Evolutionary conservation across 768 basidiomycete species (phyloP).

Genomic region (Asterophora lycoperdoides): DNA sequence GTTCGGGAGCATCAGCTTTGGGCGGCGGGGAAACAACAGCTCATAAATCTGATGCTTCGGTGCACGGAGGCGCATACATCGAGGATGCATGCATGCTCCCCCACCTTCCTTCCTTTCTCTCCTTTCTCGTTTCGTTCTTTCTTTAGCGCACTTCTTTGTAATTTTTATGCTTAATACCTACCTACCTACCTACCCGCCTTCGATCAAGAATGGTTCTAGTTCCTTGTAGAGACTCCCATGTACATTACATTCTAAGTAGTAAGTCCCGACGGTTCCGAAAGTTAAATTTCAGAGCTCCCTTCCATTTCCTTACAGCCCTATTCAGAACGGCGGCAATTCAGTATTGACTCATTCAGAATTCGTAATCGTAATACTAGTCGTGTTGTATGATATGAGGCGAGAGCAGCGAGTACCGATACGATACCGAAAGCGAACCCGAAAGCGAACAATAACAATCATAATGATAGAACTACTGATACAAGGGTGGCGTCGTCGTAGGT

Average conservation of each 20-base stretch:
- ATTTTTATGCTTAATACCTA: slow-evolving; percentile 3
- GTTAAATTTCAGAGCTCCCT: not conserved
- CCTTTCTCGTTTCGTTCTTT: too few species aligned
- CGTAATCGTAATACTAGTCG: slow-evolving; percentile 4
- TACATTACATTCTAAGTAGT: not conserved
- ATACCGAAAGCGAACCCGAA: not conserved
- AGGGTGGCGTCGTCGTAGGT: not conserved
- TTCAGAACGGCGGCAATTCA: too few species aligned
- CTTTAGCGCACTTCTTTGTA: slow-evolving; percentile 1
- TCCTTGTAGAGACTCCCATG: slow-evolving; percentile 5
- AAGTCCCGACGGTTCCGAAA: not conserved
- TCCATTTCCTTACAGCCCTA: too few species aligned
- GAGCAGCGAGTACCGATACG: too few species aligned
- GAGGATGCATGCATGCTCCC: not conserved
- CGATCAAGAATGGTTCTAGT: not conserved
- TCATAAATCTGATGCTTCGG: slow-evolving; percentile 5
- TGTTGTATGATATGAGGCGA: not conserved
- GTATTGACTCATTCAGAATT: too few species aligned
- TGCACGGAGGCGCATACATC: slow-evolving; percentile 3
- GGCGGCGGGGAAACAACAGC: slow-evolving; percentile 35
- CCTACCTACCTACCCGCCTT: too few species aligned
- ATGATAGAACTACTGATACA: slow-evolving; percentile 12
- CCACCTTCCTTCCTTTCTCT: slow-evolving; percentile 13
- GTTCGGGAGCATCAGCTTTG: slow-evolving; percentile 71
- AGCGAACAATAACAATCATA: slow-evolving; percentile 7